A percentile compares a stretch with the other conserved stretches of the same genome.
phyloP scores from a whole-genome alignment of 495 filamentous ascomycete genomes.

The Hypoxylon intermedium region DNA sequence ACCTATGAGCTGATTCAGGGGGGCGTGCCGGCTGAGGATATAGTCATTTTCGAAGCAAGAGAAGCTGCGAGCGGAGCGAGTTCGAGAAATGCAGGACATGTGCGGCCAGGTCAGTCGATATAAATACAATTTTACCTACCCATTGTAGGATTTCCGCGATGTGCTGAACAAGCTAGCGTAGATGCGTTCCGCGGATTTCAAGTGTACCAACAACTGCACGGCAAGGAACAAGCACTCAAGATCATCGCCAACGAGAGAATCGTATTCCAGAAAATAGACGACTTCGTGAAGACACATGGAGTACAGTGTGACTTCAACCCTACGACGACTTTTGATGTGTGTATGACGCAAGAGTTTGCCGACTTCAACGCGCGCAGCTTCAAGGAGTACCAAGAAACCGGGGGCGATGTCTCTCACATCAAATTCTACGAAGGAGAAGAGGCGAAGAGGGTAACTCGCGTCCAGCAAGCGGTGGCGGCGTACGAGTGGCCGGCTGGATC shows the following conservation, averaged over 20 bases:
- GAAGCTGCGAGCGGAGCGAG: conserved; percentile 44
- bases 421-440: conserved; percentile 40
- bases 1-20: conserved; percentile 39
- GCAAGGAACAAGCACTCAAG: conserved; percentile 39
- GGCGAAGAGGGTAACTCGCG: conserved; percentile 31
- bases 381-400: conserved; percentile 33
- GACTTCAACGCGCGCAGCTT: conserved; percentile 40
- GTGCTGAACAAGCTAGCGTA: neutral
- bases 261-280: conserved; percentile 33
- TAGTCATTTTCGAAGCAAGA: conserved; percentile 41
- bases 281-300: conserved; percentile 36
- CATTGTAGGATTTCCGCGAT: neutral
- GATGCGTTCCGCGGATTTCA: conserved; percentile 44
- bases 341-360: conserved; percentile 42
- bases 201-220: conserved; percentile 36
- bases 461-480: conserved; percentile 32
- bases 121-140: neutral
- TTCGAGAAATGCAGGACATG: conserved; percentile 44
- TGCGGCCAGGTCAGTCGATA: conserved; percentile 36
- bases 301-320: conserved; percentile 43
- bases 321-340: conserved; percentile 43
- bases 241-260: conserved; percentile 42
- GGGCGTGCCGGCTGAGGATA: conserved; percentile 36
- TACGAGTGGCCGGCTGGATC: conserved; percentile 45
- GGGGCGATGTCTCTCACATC: conserved; percentile 42